Base-by-base conservation (phyloP, 495 filamentous ascomycete species). In the Hypoxylon crocopeplum region DNA sequence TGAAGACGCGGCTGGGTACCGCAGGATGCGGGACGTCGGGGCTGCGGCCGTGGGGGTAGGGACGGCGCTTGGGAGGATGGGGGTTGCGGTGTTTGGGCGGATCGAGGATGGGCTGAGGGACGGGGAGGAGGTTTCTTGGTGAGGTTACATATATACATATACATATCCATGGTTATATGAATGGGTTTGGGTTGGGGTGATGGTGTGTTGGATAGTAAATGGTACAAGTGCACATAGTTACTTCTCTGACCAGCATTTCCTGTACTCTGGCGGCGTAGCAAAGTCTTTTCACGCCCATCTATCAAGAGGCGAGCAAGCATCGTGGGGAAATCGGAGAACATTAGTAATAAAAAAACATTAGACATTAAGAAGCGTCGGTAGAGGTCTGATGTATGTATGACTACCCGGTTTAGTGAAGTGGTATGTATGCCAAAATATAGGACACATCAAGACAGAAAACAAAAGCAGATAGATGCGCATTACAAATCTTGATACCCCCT, bases 1-100 rank as follows among this genome's bases (percentile, higher is more conserved):
- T 1, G 62, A 69, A 16, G 85, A 88, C 69, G 71, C 57, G 3
- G 79, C 58, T 5, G 86, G 85, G 32, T 88, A 77, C 65, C 55
- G 69, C 57, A 69, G 87, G 54, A 90, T 90, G 88, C 71, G 74
- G 33, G 68, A 57, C n/a, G 86, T 80, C 3, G 88, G 88, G 0
- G 88, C 86, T 0, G 73, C 53, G 12, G 83, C 78, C 0, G 87
- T 89, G 0, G 88, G 79, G 0, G 75, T 90, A 2, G 88, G 79
- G 3, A 90, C 85, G 7, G 87, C 82, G 32, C 61, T 89, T 21
- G 86, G 87, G 15, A 72, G 79, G 46, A 77, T 79, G 44, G 88
- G 88, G 7, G 53, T 86, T 2, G 64, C 36, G 0, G 74, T 90
- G 3, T 90, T 90, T 75, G 70, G 59, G 41, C 80, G 81, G 68